Conservation (phyloP, 116 monocot genomes). For the Trichopus zeylanicus region DNA sequence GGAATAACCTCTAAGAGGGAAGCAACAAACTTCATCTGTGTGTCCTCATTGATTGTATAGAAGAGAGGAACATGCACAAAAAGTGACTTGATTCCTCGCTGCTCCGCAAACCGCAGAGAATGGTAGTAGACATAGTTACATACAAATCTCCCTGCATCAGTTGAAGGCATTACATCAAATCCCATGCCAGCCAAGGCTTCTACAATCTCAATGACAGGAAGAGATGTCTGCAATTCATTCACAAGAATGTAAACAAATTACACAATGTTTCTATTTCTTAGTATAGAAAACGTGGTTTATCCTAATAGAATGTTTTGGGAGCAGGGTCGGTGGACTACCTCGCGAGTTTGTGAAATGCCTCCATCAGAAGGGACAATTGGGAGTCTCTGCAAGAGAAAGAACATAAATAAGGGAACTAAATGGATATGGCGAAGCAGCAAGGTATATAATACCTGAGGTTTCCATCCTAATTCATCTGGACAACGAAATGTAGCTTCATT, state of each 20-base stretch:
- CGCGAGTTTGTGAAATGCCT: conserved; percentile 35
- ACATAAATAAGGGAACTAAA: background rate
- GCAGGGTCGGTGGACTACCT: conserved; percentile 25
- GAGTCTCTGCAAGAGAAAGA: conserved; percentile 33
- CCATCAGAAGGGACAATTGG: conserved; percentile 60
- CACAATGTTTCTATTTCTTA: too few species aligned
- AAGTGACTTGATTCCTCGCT: conserved; percentile 20
- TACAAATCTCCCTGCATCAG: conserved; percentile 64
- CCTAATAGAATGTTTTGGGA: too few species aligned
- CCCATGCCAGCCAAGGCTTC: conserved; percentile 41
- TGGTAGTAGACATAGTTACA: conserved; percentile 56
- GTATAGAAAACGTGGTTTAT: too few species aligned
- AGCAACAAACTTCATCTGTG: conserved; percentile 31
- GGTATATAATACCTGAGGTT: conserved; percentile 35
- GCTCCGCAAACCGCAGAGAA: conserved; percentile 2
- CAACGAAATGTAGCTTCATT: conserved; percentile 79
- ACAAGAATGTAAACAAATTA: background rate
- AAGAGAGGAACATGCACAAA: conserved; percentile 40
- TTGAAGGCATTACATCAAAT: conserved; percentile 38
- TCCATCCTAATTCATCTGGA: conserved; percentile 76
- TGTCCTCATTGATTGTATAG: conserved; percentile 17
- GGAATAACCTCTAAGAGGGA: conserved; percentile 29
- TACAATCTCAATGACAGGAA: conserved; percentile 38
- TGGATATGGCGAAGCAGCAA: background rate
- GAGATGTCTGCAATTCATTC: conserved; percentile 34